A percentile compares a stretch with the other conserved stretches of the same genome.
Conservation (phyloP, 805 yeast species). For the Metschnikowia hibisci region DNA sequence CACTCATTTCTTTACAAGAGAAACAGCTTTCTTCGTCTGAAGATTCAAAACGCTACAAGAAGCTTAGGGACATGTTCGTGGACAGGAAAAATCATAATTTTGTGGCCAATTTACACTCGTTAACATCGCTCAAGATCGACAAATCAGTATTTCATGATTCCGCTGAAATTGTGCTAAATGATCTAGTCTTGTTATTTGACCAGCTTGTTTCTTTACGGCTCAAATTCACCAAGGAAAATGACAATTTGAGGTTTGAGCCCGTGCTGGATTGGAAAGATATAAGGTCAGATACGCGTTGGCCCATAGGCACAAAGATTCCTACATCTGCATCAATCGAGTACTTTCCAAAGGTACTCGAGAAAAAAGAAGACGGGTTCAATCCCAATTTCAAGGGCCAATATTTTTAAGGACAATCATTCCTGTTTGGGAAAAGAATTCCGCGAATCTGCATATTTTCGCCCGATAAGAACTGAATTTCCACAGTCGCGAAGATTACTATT, state of each 20-base stretch:
- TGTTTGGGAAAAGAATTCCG: not conserved
- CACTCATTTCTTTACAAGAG: conserved; percentile 35
- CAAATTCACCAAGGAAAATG: conserved; percentile 43
- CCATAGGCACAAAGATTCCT: conserved; percentile 37
- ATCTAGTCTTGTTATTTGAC: conserved; percentile 39
- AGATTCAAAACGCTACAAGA: conserved; percentile 10
- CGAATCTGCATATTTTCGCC: not conserved
- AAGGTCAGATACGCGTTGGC: conserved; percentile 41
- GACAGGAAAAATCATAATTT: conserved; percentile 30
- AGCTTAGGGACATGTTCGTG: conserved; percentile 25
- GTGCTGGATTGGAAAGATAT: conserved; percentile 35
- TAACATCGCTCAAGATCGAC: conserved; percentile 32
- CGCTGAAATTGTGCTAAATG: conserved; percentile 34
- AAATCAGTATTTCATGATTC: conserved; percentile 32
- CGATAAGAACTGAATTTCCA: conserved; percentile 1
- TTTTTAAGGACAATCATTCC: not conserved
- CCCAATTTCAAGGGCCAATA: conserved; percentile 2
- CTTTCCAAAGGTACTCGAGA: conserved; percentile 17
- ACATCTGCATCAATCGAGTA: conserved; percentile 24
- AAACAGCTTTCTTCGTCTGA: conserved; percentile 15
- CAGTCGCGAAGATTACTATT: not conserved
- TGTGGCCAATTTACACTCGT: conserved; percentile 30
- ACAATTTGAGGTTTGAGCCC: conserved; percentile 33
- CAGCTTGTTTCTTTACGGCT: conserved; percentile 36
- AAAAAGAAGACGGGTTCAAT: not conserved